These are phyloP conservation scores for Lactarius quietus DNA, from an alignment of 768 basidiomycete species.

Conservation along the genomic window DNA sequence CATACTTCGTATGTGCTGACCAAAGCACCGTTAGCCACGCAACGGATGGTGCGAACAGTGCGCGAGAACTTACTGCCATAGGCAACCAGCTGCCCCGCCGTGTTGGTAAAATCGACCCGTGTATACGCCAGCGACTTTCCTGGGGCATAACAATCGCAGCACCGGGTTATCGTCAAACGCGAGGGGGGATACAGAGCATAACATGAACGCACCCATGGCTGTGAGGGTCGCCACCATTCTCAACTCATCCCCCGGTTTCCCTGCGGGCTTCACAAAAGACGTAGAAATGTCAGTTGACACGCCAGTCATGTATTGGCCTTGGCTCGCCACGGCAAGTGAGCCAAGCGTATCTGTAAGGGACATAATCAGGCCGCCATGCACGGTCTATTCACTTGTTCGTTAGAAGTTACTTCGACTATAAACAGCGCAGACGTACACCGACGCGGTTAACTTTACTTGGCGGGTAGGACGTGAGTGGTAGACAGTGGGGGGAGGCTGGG, in stretches of 20 bases:
- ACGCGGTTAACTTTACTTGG: conserved; percentile 66
- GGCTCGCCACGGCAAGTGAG: conserved; percentile 77
- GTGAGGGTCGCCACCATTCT: conserved; percentile 62
- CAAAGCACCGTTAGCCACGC: conserved; percentile 14
- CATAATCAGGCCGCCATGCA: conserved; percentile 78
- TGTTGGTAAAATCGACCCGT: conserved; percentile 68
- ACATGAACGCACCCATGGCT: conserved; percentile 52
- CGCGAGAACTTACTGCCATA: conserved; percentile 61
- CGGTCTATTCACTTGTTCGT: conserved; percentile 38
- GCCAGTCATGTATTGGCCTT: conserved; percentile 84
- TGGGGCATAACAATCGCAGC: conserved; percentile 30
- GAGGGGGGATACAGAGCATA: background rate
- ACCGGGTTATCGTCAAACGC: background rate
- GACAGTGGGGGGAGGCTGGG: background rate
- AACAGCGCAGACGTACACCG: conserved; percentile 49
- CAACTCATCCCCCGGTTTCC: conserved; percentile 64
- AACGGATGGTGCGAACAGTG: background rate
- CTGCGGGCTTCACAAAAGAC: conserved; percentile 74
- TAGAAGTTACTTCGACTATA: background rate
- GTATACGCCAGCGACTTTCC: conserved; percentile 81
- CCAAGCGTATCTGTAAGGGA: conserved; percentile 84
- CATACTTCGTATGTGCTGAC: conserved; percentile 80
- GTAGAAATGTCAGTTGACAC: conserved; percentile 79
- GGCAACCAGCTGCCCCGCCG: conserved; percentile 66
- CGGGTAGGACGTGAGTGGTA: background rate